Evolutionary conservation across 1,284 basidiomycete genomes (phyloP).

Genomic region (Leccinum insolens): DNA sequence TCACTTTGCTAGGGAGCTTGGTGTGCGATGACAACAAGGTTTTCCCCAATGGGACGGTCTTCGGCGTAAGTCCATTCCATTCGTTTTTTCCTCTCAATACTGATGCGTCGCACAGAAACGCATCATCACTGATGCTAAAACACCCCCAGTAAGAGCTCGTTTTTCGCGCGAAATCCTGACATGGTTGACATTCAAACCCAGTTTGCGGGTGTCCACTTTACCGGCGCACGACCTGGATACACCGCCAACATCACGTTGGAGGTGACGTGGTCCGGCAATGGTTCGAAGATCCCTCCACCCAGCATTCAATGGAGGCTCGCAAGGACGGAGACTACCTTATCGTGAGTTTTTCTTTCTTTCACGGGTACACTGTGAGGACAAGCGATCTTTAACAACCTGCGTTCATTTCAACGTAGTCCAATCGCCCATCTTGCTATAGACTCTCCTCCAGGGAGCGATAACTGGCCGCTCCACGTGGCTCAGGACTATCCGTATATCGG

Average conservation of each 20-base stretch:
- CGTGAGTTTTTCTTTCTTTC: slow-evolving; percentile 1
- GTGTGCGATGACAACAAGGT: slow-evolving; percentile 6
- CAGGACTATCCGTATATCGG: slow-evolving; percentile 15
- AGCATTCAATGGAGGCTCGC: slow-evolving; percentile 10
- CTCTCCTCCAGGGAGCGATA: slow-evolving; percentile 3
- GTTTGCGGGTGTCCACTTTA: slow-evolving; percentile 17
- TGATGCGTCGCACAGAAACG: background rate
- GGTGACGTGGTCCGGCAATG: slow-evolving; percentile 5
- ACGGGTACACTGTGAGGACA: too few relatives aligned
- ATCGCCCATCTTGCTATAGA: background rate
- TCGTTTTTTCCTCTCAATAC: background rate
- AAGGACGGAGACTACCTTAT: background rate
- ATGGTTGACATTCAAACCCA: background rate
- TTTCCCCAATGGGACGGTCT: slow-evolving; percentile 10
- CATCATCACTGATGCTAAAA: background rate
- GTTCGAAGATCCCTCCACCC: slow-evolving; percentile 7
- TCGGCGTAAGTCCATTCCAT: slow-evolving; percentile 1
- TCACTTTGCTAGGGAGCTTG: slow-evolving; percentile 6
- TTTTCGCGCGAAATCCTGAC: background rate
- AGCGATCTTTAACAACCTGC: background rate
- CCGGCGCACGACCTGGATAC: slow-evolving; percentile 11
- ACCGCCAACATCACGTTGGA: slow-evolving; percentile 16
- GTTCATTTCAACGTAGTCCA: slow-evolving; percentile 6
- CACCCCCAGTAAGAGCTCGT: background rate
- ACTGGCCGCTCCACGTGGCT: slow-evolving; percentile 11